Evolutionary conservation across 2,329 filamentous ascomycete species (phyloP), one percentile per base, ranked within the genome.

Genomic region (Neopestalotiopsis sp.): DNA sequence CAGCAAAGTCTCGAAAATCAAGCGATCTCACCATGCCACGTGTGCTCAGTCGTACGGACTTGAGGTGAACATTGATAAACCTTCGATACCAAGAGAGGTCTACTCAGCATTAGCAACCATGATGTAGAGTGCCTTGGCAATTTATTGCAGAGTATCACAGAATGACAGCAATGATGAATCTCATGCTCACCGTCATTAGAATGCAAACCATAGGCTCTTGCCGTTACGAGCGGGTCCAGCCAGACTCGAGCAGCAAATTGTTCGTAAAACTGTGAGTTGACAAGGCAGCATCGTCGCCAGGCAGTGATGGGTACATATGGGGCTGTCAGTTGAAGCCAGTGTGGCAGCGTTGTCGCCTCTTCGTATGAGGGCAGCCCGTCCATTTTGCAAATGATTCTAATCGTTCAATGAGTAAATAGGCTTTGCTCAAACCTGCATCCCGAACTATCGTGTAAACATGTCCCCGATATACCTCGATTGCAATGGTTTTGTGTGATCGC

Each of bases 181-280:
- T 38, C 38, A 38, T 38, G 40, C 82, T 80, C 69, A 86, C 85
- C 84, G 75, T 84, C 78, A 71, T 81, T 81, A 13, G 82, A 81
- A 68, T 84, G 80, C 30, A 85, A 73, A 5, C 83, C 82, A 9
- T 82, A 76, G 1, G 71, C 74, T 69, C 81, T 78, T 30, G 80
- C 78, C 1, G 80, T 75, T 20, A 77, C 73, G 20, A 88, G 74
- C 12, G 87, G 81, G 72, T 89, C 83, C 70, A 79, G 79, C 88
- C 87, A 90, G 20, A 89, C 76, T 4, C 80, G 82, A 24, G 86
- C 85, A 4, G 84, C 84, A 73, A 90, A 89, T 24, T 82, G 76
- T 57, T 72, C 68, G 78, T 85, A 83, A 72, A 86, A 88, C 10
- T 79, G 81, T 56, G 73, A 77, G 62, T 80, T 83, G 10, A 89